Percentiles rank a stretch among this genome's conserved stretches.
Conservation (phyloP, 2,329 filamentous ascomycete genomes). For the Penicillium sp. region DNA sequence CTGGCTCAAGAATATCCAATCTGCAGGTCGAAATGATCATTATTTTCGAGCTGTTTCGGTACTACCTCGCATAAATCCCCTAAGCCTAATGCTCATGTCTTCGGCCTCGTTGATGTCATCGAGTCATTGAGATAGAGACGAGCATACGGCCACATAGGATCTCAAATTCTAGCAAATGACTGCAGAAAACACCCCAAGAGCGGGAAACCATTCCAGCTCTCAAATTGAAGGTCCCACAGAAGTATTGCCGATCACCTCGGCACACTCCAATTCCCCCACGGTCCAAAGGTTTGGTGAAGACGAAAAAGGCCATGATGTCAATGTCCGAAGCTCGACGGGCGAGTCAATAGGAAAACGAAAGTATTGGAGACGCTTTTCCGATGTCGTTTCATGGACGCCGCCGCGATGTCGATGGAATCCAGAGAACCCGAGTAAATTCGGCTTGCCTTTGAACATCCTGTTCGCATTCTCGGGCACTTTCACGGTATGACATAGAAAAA, state of each 20-base stretch:
- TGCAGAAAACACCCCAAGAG: neutral
- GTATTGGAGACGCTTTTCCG: neutral
- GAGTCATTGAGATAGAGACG: neutral
- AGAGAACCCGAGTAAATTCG: conserved; percentile 64
- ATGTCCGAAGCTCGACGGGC: neutral
- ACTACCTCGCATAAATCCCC: neutral
- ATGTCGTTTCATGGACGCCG: conserved; percentile 58
- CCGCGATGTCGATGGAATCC: conserved; percentile 66
- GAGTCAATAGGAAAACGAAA: neutral
- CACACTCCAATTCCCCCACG: neutral
- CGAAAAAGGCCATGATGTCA: neutral
- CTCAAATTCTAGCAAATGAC: neutral
- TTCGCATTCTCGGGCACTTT: conserved; percentile 55
- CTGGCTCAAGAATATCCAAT: neutral
- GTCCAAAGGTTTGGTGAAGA: neutral
- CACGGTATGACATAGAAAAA: conserved; percentile 17
- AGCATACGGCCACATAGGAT: neutral
- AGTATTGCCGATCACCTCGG: neutral
- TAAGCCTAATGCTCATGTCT: neutral
- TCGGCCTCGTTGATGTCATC: neutral
- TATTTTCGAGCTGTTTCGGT: neutral
- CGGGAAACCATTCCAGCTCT: neutral
- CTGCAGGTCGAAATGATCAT: neutral
- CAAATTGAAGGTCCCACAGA: neutral
- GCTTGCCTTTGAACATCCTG: conserved; percentile 64